Evolutionary conservation across 2,329 filamentous ascomycete species (phyloP), one percentile per base, ranked within the genome.

Genomic region (Venturia asperata): DNA sequence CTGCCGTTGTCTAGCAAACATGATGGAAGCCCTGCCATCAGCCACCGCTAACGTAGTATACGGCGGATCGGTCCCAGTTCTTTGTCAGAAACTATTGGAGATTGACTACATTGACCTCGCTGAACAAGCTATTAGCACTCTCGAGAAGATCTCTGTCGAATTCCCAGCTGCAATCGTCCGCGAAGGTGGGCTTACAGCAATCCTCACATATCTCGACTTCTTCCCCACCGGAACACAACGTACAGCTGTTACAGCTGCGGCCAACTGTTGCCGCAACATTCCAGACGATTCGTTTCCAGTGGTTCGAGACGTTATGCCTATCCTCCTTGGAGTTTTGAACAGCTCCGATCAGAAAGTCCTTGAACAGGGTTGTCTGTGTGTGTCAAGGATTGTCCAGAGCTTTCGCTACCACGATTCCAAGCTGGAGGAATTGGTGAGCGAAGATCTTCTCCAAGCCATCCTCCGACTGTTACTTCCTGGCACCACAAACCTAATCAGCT

Each of bases 61-160:
- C 74, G 93, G 92, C n/a, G 91, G 92, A 62, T 94, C 94, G 42
- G 94, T 99, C 5, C 92, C 94, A 2, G 87, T 99, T 15, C 80
- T 99, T 34, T 97, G 94, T 77, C 90, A 93, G 73, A 99, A 97
- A 77, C 82, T 99, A 39, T 82, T 97, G 67, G 92, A 97, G 76
- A 97, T 97, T 58, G 89, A 93, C 67, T 99, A 93, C 75, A 99
- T 99, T 74, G 94, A 99, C 75, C 82, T 99, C 64, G 95, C 95
- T 45, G 94, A 99, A 77, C 95, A 99, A 78, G 92, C 94, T 66
- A 80, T 99, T 62, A 99, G 92, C 79, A 99, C 94, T 0, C 81
- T 99, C 64, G 92, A 97, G 74, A 99, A 97, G 78, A 97, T 99
- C 62, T 99, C 94, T 0, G 86, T 93, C 65, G 94, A 99, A 73